A percentile compares a stretch with the other conserved stretches of the same genome.
Evolutionary conservation across 257 asterid genomes (phyloP).

Genomic region (Anisodus acutangulus): DNA sequence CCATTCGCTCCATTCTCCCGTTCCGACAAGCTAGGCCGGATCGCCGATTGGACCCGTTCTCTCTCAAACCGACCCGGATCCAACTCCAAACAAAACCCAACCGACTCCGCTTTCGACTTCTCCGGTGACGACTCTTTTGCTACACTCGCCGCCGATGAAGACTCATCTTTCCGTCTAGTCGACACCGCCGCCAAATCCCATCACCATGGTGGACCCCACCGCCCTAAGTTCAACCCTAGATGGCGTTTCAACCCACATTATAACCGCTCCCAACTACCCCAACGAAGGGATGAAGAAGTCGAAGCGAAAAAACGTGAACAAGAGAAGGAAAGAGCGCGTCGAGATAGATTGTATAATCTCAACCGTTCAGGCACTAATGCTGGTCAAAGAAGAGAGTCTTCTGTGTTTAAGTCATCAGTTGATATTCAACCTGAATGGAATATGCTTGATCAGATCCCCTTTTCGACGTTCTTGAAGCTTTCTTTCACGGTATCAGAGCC

Average conservation of each 20-base stretch:
- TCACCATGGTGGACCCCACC: constrained; percentile 62
- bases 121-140: constrained; percentile 94
- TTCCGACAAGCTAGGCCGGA: constrained; percentile 85
- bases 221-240: constrained; percentile 81
- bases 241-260: constrained; percentile 78
- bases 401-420: constrained; percentile 85
- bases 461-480: constrained; percentile 86
- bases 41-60: constrained; percentile 91
- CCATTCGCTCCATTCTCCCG: constrained; percentile 99
- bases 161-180: constrained; percentile 85
- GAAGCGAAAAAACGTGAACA: constrained; percentile 89
- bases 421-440: constrained; percentile 99
- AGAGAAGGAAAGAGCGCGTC: constrained; percentile 86
- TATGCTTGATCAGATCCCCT: constrained; percentile 96
- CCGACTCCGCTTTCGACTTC: constrained; percentile 92
- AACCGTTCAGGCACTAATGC: constrained; percentile 57
- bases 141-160: constrained; percentile 79
- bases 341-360: constrained; percentile 65
- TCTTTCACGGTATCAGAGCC: constrained; percentile 86
- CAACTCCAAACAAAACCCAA: constrained; percentile 52
- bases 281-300: constrained; percentile 92
- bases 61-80: constrained; percentile 60
- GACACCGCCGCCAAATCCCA: constrained; percentile 82
- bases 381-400: constrained; percentile 70
- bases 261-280: constrained; percentile 85